Base-by-base conservation (phyloP, 441 rosid species). In the Metrosideros polymorpha region DNA sequence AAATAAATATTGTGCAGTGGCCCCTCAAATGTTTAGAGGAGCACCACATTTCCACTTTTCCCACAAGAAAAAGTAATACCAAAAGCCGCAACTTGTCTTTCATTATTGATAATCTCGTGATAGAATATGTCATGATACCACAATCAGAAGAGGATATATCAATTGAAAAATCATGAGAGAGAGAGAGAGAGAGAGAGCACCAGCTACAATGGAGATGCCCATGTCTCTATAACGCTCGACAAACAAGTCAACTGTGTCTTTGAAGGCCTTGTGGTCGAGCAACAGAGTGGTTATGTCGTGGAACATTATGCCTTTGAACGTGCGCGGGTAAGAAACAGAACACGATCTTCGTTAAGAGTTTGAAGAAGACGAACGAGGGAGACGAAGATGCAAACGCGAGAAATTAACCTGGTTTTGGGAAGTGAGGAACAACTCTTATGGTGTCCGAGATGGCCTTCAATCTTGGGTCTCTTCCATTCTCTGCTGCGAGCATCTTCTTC, bases 121-220 rank as follows among this genome's bases (percentile, higher is more conserved):
- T 22, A 71, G 79, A 71, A 71, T 71, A 71, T 39, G 47, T 25
- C 47, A 71, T 22, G 10, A 71, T 25, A 42, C 79, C 84, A 50
- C 84, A 19, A 50, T 29, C 25, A 12, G 45, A 7, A 52, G 45
- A 53, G 45, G 59, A 52, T 10, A 83, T 19, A 12, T 12, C 52
- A 83, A 50, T 30, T 3, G 43, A 53, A 55, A 18, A 55, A 83
- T 32, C 39, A 14, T 39, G 55, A 35, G 42, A 29, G 24, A 76
- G 29, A 30, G 45, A 25, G 45, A 25, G 63, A 51, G 86, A 71
- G 56, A 84, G 43, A n/a, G 54, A 19, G 51, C 47, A 86, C 88
- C 88, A 5, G 85, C 85, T 14, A 86, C 88, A 39, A 83, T 49
- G 39, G 88, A 82, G 85, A 86, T 86, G 66, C 85, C 88, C 88